phyloP scores from a whole-genome alignment of 352 stramenopile genomes.

The Globisporangium recalcitrans region DNA sequence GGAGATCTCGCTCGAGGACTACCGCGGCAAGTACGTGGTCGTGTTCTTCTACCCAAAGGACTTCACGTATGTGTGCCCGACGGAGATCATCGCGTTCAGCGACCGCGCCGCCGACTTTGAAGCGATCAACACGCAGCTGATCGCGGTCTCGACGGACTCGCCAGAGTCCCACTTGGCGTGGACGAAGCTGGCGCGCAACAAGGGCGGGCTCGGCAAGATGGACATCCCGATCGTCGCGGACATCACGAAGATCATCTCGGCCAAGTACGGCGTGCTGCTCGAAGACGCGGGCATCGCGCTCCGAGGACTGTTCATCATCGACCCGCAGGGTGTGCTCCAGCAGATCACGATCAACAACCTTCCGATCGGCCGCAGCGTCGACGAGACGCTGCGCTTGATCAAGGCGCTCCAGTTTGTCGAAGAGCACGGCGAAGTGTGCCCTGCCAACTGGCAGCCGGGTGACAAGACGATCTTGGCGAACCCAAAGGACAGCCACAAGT shows the following conservation, averaged over 20 bases:
- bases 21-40: slow-evolving; percentile 86
- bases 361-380: slow-evolving; percentile 88
- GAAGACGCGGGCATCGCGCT: slow-evolving; percentile 82
- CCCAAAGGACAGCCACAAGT: slow-evolving; percentile 75
- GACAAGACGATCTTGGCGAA: slow-evolving; percentile 88
- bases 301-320: slow-evolving; percentile 92
- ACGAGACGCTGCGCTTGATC: slow-evolving; percentile 90
- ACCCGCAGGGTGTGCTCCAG: slow-evolving; percentile 81
- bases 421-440: slow-evolving; percentile 91
- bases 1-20: slow-evolving; percentile 75
- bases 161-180: slow-evolving; percentile 89
- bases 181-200: slow-evolving; percentile 84
- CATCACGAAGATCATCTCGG: slow-evolving; percentile 89
- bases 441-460: slow-evolving; percentile 91
- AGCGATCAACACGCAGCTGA: slow-evolving; percentile 82
- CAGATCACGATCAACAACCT: slow-evolving; percentile 92
- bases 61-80: slow-evolving; percentile 89
- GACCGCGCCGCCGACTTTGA: slow-evolving; percentile 82
- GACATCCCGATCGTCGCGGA: slow-evolving; percentile 92
- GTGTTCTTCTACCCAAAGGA: slow-evolving; percentile 92
- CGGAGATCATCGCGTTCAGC: slow-evolving; percentile 90
- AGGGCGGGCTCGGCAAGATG: slow-evolving; percentile 91
- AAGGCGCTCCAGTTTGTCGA: slow-evolving; percentile 91
- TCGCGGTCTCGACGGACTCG: slow-evolving; percentile 88
- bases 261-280: slow-evolving; percentile 89